These are phyloP conservation scores for Prunus campanulata DNA, from an alignment of 306 rosid species.

Conservation along the genomic window DNA sequence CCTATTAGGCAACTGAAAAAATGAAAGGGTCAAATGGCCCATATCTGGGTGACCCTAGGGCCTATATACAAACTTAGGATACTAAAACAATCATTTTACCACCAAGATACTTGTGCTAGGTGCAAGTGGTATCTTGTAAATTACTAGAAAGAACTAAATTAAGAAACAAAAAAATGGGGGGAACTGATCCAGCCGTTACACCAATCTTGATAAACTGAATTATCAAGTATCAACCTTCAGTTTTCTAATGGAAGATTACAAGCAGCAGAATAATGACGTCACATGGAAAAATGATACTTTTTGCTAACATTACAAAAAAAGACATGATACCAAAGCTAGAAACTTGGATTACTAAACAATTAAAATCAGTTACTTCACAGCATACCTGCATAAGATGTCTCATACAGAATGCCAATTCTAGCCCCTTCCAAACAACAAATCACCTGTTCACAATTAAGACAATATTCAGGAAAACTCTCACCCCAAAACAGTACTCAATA, in stretches of 20 bases:
- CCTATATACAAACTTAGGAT: background rate
- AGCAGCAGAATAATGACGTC: background rate
- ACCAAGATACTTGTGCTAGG: background rate
- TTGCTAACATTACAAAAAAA: constrained; percentile 4
- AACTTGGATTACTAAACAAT: background rate
- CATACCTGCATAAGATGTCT: constrained; percentile 91
- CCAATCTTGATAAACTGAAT: constrained; percentile 27
- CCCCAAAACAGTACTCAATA: background rate
- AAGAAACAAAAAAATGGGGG: background rate
- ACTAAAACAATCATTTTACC: background rate
- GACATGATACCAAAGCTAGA: background rate
- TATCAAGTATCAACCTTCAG: background rate
- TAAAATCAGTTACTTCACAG: constrained; percentile 22
- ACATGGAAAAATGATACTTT: background rate
- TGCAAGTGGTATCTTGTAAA: constrained; percentile 5
- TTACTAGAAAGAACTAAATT: constrained; percentile 13
- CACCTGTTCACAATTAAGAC: constrained; percentile 49
- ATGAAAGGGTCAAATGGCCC: background rate
- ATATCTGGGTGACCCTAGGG: background rate
- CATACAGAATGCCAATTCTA: constrained; percentile 85
- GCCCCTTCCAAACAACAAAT: constrained; percentile 92
- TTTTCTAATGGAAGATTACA: background rate
- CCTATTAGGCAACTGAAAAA: background rate
- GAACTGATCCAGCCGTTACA: background rate
- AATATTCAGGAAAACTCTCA: background rate